Evolutionary conservation across 108 stramenopile species (phyloP).

Genomic region (Pseudonitzschia multiseries): DNA sequence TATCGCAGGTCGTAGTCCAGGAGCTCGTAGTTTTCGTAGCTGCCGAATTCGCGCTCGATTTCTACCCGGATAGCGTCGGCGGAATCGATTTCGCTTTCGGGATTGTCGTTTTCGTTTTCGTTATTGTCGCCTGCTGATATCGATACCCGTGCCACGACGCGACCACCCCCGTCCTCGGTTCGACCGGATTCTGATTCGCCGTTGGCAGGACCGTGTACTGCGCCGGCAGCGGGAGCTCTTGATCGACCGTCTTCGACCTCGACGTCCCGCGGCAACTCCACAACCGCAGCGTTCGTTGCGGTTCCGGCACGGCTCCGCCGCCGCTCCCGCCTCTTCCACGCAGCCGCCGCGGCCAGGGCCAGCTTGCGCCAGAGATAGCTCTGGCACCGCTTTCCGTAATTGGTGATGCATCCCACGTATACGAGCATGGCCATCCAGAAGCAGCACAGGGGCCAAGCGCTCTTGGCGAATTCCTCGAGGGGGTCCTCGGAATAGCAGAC

Average conservation of each 20-base stretch:
- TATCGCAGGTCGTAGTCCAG: background rate
- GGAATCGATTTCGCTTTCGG: background rate
- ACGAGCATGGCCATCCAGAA: background rate
- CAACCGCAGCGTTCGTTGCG: background rate
- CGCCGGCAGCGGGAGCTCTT: too few species aligned
- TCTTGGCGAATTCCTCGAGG: background rate
- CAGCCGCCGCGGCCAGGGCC: background rate
- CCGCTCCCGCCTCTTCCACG: background rate
- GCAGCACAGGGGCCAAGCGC: background rate
- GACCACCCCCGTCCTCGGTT: too few species aligned
- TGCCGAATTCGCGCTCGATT: background rate
- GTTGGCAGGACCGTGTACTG: too few species aligned
- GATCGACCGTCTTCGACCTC: background rate
- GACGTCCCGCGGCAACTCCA: too few species aligned
- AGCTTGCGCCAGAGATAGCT: background rate
- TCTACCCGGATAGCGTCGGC: background rate
- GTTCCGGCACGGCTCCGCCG: background rate
- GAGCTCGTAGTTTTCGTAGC: background rate
- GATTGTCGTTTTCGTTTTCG: background rate
- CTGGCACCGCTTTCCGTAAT: background rate
- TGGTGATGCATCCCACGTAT: background rate
- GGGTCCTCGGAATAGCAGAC: background rate
- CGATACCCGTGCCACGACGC: background rate
- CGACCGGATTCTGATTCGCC: background rate
- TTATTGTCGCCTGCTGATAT: background rate